These are phyloP conservation scores for Aspergillus nanangensis DNA, from an alignment of 495 filamentous ascomycete genomes.

Conservation along the genomic window DNA sequence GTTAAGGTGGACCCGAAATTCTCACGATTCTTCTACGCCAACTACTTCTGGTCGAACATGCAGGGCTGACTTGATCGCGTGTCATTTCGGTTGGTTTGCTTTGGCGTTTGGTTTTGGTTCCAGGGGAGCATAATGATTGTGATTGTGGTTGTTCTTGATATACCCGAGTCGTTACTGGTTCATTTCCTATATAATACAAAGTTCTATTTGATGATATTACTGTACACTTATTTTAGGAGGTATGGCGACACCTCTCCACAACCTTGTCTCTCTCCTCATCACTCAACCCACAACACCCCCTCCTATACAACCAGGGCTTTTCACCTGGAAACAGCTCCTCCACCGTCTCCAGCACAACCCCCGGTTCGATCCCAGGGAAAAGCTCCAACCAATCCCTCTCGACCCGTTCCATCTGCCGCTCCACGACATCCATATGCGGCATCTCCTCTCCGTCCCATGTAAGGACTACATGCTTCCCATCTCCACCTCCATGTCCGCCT, in stretches of 20 bases:
- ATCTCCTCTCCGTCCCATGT: slow-evolving; percentile 55
- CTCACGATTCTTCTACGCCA: slow-evolving; percentile 86
- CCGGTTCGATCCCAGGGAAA: slow-evolving; percentile 9
- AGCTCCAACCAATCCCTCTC: slow-evolving; percentile 30
- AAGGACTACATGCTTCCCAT: slow-evolving; percentile 38
- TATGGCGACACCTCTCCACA: slow-evolving; percentile 4
- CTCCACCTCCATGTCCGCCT: slow-evolving; percentile 11
- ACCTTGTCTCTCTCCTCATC: slow-evolving; percentile 22
- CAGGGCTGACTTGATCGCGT: slow-evolving; percentile 32
- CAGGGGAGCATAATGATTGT: no score
- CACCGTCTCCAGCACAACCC: slow-evolving; percentile 30
- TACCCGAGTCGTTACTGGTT: neutral
- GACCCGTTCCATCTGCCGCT: slow-evolving; percentile 17
- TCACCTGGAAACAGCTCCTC: slow-evolving; percentile 26
- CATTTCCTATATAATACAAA: slow-evolving; percentile 1
- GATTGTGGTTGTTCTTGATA: slow-evolving; percentile 7
- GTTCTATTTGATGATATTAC: neutral
- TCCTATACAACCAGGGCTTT: slow-evolving; percentile 9
- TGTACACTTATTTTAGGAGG: neutral
- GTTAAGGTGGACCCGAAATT: slow-evolving; percentile 93
- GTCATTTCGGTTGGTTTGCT: neutral
- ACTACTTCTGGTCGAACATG: slow-evolving; percentile 93
- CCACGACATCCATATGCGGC: slow-evolving; percentile 34
- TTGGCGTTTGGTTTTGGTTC: slow-evolving; percentile 3
- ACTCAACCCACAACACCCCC: slow-evolving; percentile 13